Base-by-base conservation (phyloP, 2,329 filamentous ascomycete species). In the Pseudocercospora musae region DNA sequence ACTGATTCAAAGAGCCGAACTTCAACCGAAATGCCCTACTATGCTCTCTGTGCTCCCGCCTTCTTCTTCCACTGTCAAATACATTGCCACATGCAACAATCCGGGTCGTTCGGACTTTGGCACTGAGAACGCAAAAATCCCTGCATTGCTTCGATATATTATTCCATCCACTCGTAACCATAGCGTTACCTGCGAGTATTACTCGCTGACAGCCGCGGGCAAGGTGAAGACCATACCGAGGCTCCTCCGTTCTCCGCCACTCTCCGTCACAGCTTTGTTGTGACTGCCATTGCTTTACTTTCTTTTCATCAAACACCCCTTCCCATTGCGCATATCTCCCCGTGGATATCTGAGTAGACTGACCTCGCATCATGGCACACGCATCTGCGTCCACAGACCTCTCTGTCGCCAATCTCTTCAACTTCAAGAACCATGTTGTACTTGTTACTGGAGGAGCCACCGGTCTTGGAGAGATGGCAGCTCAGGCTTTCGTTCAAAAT, bases 401-500 rank as follows among this genome's bases (percentile, higher is more conserved):
- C 15, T 57, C 68, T 0, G 69, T 72, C 55, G 48, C 68, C 29
- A 69, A 68, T 25, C 68, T 77, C 40, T 76, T 77, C 74, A 70
- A 71, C 67, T 74, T 74, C 71, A 72, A 70, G 61, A 63, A 71
- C 52, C 73, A 76, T 72, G 70, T 76, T 54, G 78, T 78, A 13
- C 71, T 80, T 13, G 74, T 80, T 2, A 79, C 78, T 7, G 79
- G 79, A 18, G 79, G 78, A 37, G 79, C 79, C 27, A 78, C 76
- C 3, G 79, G 79, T 8, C 78, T 81, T 48, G 79, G 79, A 18
- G 72, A 81, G 63, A 81, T 81, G 79, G 74, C 76, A 53, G 78
- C 78, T 15, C 79, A 81, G 68, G 76, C 78, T 1, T 77, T 81
- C 44, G 76, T 79, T 10, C 78, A 81, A 50, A 81, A 81, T 60